These are phyloP conservation scores for Ceratobasidium sp. DNA, from an alignment of 1,284 basidiomycete genomes.

Conservation along the genomic window DNA sequence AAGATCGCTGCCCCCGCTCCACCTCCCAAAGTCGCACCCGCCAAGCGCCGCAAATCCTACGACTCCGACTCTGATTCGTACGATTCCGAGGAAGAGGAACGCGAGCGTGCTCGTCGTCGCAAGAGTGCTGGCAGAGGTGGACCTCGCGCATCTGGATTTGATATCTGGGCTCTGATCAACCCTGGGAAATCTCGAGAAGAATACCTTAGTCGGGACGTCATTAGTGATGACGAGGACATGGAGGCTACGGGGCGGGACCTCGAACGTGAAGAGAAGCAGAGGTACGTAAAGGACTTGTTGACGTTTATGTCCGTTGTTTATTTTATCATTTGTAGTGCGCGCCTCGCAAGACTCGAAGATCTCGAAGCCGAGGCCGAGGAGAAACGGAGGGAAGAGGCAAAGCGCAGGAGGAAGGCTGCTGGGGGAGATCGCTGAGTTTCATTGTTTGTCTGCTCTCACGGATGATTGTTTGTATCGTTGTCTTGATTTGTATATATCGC, in stretches of 20 bases:
- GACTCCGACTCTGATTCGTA: slow-evolving; percentile 27
- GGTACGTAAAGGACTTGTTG: slow-evolving; percentile 57
- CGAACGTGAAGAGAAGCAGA: slow-evolving; percentile 70
- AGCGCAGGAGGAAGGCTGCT: slow-evolving; percentile 65
- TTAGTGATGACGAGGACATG: slow-evolving; percentile 79
- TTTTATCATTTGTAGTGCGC: slow-evolving; percentile 56
- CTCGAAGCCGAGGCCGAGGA: slow-evolving; percentile 66
- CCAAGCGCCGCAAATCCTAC: slow-evolving; percentile 24
- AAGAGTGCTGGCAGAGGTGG: slow-evolving; percentile 19
- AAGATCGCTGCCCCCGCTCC: slow-evolving; percentile 12
- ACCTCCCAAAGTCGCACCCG: neutral
- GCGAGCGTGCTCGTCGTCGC: slow-evolving; percentile 21
- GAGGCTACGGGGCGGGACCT: slow-evolving; percentile 68
- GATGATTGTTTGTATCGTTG: slow-evolving; percentile 18
- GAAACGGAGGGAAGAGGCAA: slow-evolving; percentile 73
- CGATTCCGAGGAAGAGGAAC: slow-evolving; percentile 36
- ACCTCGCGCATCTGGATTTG: slow-evolving; percentile 43
- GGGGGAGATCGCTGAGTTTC: neutral
- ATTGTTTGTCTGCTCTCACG: neutral
- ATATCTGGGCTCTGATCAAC: slow-evolving; percentile 72
- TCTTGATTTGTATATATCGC: slow-evolving; percentile 31
- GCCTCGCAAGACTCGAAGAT: slow-evolving; percentile 72
- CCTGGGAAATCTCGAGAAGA: slow-evolving; percentile 63
- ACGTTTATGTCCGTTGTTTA: neutral
- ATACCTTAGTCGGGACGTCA: slow-evolving; percentile 65